A percentile compares a stretch with the other conserved stretches of the same genome.
phyloP scores from a whole-genome alignment of 2,329 filamentous ascomycete species.

The Cercospora beticola region DNA sequence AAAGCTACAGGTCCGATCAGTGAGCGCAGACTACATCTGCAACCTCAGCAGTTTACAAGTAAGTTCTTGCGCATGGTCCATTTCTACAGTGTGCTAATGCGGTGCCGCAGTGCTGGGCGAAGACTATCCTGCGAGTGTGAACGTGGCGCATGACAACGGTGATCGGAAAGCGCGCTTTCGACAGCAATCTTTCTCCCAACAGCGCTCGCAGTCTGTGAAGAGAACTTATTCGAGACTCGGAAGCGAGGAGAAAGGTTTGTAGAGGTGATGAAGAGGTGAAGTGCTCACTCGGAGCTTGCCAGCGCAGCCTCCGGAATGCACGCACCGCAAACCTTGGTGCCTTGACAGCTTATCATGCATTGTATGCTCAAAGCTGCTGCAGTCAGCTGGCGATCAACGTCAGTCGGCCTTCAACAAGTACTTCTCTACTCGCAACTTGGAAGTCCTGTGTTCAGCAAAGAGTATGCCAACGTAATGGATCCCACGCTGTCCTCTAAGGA shows the following conservation, averaged over 20 bases:
- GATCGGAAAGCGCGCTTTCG: slow-evolving; percentile 16
- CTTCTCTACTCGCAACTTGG: no score
- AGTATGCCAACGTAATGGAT: no score
- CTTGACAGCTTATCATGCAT: no score
- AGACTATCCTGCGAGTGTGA: slow-evolving; percentile 36
- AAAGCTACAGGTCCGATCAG: slow-evolving; percentile 32
- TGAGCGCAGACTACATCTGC: slow-evolving; percentile 27
- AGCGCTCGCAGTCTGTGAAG: slow-evolving; percentile 1
- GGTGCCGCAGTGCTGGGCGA: slow-evolving; percentile 32
- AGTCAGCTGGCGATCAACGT: no score
- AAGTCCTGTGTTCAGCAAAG: no score
- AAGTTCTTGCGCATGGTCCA: not conserved
- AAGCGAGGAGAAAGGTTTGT: slow-evolving; percentile 10
- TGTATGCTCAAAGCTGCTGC: no score
- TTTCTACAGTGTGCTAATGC: not conserved
- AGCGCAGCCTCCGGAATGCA: no score
- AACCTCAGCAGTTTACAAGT: slow-evolving; percentile 35
- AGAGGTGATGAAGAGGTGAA: not conserved
- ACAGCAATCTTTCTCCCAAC: not conserved
- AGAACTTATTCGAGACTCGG: slow-evolving; percentile 8
- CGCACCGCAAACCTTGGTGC: no score
- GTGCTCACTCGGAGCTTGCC: not conserved
- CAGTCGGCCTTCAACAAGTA: no score
- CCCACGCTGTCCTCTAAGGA: no score
- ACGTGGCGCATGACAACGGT: slow-evolving; percentile 15